Evolutionary conservation across 495 filamentous ascomycete species (phyloP), one percentile per base, ranked within the genome.

Genomic region (Lichina pygmaea): DNA sequence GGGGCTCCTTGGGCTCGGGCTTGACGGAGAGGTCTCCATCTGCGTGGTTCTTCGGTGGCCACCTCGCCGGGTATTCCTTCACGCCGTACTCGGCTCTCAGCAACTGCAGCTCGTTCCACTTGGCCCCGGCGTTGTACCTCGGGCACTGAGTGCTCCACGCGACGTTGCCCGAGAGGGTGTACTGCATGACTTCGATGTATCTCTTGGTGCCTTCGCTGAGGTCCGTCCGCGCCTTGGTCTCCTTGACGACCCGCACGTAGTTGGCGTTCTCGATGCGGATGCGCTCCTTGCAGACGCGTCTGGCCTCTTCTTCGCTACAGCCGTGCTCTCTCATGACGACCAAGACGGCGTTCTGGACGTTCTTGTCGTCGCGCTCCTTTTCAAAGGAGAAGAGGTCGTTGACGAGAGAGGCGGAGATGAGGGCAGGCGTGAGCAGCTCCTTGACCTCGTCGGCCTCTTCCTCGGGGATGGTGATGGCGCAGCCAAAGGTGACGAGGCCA

Each of bases 331-430:
- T 42, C 60, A 61, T 59, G 15, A 58, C 48, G 33, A 63, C 58
- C 53, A 51, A 61, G 30, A 63, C 52, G 11, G 58, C 60, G 46
- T 62, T 61, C 34, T 34, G 31, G 13, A 13, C 41, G 42, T 50
- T 46, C 10, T 54, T 51, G 9, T 49, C 52, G 6, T 53, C 41
- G 2, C 39, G 48, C 44, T 61, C 58, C 42, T 58, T 60, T 12
- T 55, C 48, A 49, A 52, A 57, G 10, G 56, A 57, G 34, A 51
- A 55, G 16, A 56, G 46, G 34, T 58, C 59, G 34, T 62, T 64
- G 5, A 52, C 54, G 8, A 64, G 53, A 8, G 46, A 46, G 12
- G 55, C 16, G 24, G 51, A 55, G 6, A 44, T 50, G 16, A 48
- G 57, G 0, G 46, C 59, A 1, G 61, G 49, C 6, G 44, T 41